Conservation (phyloP, 106 monocot species). For the Dendrobium nobile region DNA sequence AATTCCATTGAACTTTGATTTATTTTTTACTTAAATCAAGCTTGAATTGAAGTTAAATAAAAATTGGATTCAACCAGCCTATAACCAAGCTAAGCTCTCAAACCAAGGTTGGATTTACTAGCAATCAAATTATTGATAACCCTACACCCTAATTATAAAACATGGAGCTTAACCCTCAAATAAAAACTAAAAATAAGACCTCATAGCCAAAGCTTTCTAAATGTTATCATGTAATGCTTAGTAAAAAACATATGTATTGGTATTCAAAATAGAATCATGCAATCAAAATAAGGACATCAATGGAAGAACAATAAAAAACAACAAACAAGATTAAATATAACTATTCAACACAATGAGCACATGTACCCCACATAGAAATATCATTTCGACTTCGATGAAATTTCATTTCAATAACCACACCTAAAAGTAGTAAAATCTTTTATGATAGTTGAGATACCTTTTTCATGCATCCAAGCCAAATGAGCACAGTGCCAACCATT, state of each 20-base stretch:
- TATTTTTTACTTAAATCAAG: too few species aligned
- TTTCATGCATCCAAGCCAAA: conserved; percentile 17
- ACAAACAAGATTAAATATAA: not conserved
- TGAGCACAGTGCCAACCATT: conserved; percentile 19
- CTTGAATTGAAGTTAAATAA: too few species aligned
- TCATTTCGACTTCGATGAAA: not conserved
- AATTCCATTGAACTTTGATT: too few species aligned
- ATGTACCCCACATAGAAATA: not conserved
- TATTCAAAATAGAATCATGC: not conserved
- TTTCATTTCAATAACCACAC: not conserved
- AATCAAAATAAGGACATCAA: not conserved
- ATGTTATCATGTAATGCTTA: not conserved
- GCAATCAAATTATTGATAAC: too few species aligned
- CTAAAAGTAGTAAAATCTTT: not conserved
- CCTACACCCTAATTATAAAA: not conserved
- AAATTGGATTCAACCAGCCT: too few species aligned
- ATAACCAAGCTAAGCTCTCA: too few species aligned
- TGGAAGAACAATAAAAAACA: not conserved
- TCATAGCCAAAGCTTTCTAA: not conserved
- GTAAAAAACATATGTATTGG: not conserved
- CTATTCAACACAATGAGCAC: not conserved
- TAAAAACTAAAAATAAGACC: not conserved
- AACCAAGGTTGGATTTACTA: too few species aligned
- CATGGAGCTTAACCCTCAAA: not conserved
- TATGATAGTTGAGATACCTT: conserved; percentile 21